A percentile compares a stretch with the other conserved stretches of the same genome.
Conservation (phyloP, 805 yeast genomes). For the Phaffomyces antillensis region DNA sequence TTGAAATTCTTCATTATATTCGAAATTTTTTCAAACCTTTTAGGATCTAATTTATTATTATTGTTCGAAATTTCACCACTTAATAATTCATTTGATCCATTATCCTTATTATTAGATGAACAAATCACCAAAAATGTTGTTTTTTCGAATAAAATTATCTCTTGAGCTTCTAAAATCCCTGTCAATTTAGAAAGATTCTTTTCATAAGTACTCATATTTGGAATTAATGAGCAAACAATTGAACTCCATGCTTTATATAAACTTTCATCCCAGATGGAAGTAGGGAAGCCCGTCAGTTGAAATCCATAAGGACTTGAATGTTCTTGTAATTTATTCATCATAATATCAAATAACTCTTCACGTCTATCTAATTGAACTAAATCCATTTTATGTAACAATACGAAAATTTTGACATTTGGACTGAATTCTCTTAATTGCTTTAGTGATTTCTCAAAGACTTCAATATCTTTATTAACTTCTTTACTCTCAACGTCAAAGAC, state of each 20-base stretch:
- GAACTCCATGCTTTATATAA: slow-evolving; percentile 96
- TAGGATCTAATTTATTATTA: slow-evolving; percentile 57
- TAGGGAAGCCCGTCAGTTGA: slow-evolving; percentile 77
- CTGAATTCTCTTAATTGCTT: slow-evolving; percentile 76
- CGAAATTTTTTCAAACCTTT: slow-evolving; percentile 88
- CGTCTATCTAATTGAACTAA: slow-evolving; percentile 81
- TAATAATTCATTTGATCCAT: background rate
- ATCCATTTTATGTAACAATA: slow-evolving; percentile 93
- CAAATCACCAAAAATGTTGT: slow-evolving; percentile 73
- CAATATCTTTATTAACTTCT: slow-evolving; percentile 88
- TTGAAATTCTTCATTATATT: slow-evolving; percentile 91
- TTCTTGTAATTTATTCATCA: slow-evolving; percentile 75
- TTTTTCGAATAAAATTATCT: slow-evolving; percentile 85
- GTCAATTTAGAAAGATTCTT: slow-evolving; percentile 68
- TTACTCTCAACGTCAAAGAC: slow-evolving; percentile 95
- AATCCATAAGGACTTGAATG: slow-evolving; percentile 68
- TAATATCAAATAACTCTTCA: slow-evolving; percentile 72
- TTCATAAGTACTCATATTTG: slow-evolving; percentile 80
- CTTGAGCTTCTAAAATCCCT: slow-evolving; percentile 72
- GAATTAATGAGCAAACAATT: slow-evolving; percentile 90
- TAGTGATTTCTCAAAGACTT: slow-evolving; percentile 78
- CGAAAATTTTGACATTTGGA: slow-evolving; percentile 88
- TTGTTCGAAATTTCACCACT: slow-evolving; percentile 5
- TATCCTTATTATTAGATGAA: slow-evolving; percentile 27
- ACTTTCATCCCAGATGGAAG: slow-evolving; percentile 96